Percentiles rank a stretch among this genome's conserved stretches.
These are phyloP conservation scores for Auricularia cornea DNA, from an alignment of 768 basidiomycete genomes.

Conservation along the genomic window DNA sequence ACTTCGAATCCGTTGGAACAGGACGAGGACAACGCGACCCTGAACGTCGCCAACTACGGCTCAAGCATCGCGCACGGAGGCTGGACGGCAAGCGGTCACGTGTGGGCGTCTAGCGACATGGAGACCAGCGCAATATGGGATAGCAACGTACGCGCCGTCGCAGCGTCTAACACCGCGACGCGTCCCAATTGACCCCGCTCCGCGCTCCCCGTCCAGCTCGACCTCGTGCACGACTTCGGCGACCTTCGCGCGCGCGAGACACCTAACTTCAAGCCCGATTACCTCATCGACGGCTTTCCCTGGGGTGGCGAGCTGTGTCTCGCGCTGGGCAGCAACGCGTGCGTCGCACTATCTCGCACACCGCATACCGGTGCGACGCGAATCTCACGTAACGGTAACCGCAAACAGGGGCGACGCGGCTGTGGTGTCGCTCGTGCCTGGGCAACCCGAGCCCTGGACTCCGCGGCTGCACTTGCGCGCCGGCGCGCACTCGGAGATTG, in stretches of 20 bases:
- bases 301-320: not conserved
- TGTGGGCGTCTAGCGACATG: slow-evolving; percentile 93
- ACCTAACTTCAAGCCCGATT: slow-evolving; percentile 17
- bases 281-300: slow-evolving; percentile 16
- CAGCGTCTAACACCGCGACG: not conserved
- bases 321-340: slow-evolving; percentile 40
- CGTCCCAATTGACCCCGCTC: not conserved
- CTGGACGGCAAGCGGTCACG: slow-evolving; percentile 40
- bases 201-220: slow-evolving; percentile 5
- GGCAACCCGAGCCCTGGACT: not conserved
- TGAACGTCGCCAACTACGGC: slow-evolving; percentile 80
- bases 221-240: slow-evolving; percentile 13
- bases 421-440: slow-evolving; percentile 35
- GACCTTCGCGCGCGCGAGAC: slow-evolving; percentile 10
- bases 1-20: slow-evolving; percentile 61
- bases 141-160: slow-evolving; percentile 39
- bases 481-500: slow-evolving; percentile 39
- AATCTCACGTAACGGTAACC: not conserved
- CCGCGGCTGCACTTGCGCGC: not conserved
- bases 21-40: slow-evolving; percentile 82
- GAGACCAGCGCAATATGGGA: slow-evolving; percentile 87
- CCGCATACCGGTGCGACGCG: not conserved
- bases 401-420: slow-evolving; percentile 47
- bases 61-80: slow-evolving; percentile 72
- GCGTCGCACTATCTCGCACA: slow-evolving; percentile 18